A percentile compares a stretch with the other conserved stretches of the same genome.
Evolutionary conservation across 2,329 filamentous ascomycete species (phyloP).

Genomic region (Didymellaceae sp.): DNA sequence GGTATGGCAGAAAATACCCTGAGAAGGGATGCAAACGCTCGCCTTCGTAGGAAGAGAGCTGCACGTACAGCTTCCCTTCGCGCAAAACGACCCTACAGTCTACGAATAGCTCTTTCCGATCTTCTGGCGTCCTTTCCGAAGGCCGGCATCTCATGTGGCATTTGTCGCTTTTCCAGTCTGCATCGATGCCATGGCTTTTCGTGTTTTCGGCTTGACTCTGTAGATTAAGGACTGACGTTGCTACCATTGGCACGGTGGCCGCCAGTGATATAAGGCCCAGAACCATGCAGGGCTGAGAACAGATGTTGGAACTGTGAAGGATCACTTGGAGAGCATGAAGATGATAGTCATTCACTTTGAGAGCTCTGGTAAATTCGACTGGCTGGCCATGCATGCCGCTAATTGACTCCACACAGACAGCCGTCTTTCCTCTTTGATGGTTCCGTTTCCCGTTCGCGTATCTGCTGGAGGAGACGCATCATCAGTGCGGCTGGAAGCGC

Average conservation of each 20-base stretch:
- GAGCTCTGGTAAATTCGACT: not conserved
- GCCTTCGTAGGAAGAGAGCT: slow-evolving; percentile 28
- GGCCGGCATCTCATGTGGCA: slow-evolving; percentile 28
- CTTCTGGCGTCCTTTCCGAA: slow-evolving; percentile 23
- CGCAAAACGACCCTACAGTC: slow-evolving; percentile 24
- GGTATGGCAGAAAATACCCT: slow-evolving; percentile 57
- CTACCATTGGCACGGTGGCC: slow-evolving; percentile 28
- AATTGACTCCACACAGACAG: not conserved
- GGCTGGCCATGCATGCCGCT: not conserved
- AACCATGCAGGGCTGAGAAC: slow-evolving; percentile 1
- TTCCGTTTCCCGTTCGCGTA: slow-evolving; percentile 15
- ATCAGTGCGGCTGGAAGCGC: slow-evolving; percentile 19
- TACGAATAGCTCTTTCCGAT: slow-evolving; percentile 27
- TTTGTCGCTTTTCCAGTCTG: slow-evolving; percentile 31
- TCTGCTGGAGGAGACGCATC: slow-evolving; percentile 12
- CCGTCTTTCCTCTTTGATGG: not conserved
- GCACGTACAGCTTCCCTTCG: slow-evolving; percentile 26
- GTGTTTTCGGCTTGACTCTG: slow-evolving; percentile 30
- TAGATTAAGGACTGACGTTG: slow-evolving; percentile 26
- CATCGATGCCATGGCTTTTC: slow-evolving; percentile 19
- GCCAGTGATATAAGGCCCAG: slow-evolving; percentile 19
- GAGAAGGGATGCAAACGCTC: slow-evolving; percentile 51
- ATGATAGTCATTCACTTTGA: no score
- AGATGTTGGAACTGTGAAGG: not conserved
- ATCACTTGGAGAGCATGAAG: no score